Percentiles rank a stretch among this genome's conserved stretches.
These are phyloP conservation scores for Talaromyces sp. DNA, from an alignment of 2,329 filamentous ascomycete species.

Conservation along the genomic window DNA sequence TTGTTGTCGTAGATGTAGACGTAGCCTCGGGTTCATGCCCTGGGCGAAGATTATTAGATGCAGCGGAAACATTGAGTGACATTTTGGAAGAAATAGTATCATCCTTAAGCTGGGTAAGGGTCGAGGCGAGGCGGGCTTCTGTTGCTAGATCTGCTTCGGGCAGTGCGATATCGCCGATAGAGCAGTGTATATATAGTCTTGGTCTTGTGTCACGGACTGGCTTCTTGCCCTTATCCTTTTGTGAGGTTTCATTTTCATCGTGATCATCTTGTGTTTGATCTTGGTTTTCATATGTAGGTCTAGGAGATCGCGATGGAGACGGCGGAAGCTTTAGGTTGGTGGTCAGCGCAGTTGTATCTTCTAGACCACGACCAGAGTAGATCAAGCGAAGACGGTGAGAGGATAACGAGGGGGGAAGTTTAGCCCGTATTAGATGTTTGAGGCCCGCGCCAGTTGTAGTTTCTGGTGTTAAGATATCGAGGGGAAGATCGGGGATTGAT, in stretches of 20 bases:
- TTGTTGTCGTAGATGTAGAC: slow-evolving; percentile 13
- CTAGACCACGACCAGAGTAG: slow-evolving; percentile 82
- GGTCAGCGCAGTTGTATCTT: slow-evolving; percentile 70
- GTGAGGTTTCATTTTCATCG: slow-evolving; percentile 1
- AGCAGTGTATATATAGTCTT: slow-evolving; percentile 89
- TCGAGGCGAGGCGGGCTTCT: slow-evolving; percentile 57
- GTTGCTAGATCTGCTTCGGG: slow-evolving; percentile 67
- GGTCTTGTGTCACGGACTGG: slow-evolving; percentile 55
- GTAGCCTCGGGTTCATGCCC: background rate
- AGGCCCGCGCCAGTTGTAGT: slow-evolving; percentile 75
- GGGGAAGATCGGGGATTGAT: slow-evolving; percentile 77
- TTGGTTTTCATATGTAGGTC: slow-evolving; percentile 22
- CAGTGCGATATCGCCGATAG: slow-evolving; percentile 76
- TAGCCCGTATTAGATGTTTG: slow-evolving; percentile 77
- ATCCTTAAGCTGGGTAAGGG: slow-evolving; percentile 22
- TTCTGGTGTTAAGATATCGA: slow-evolving; percentile 71
- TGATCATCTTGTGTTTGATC: slow-evolving; percentile 1
- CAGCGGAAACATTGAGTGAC: no score
- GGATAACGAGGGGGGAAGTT: slow-evolving; percentile 65
- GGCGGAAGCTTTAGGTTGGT: slow-evolving; percentile 67
- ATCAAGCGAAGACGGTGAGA: slow-evolving; percentile 82
- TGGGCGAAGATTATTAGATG: no score
- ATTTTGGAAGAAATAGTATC: background rate
- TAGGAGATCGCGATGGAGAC: slow-evolving; percentile 52
- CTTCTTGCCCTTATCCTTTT: slow-evolving; percentile 66